Percentiles rank a stretch among this genome's conserved stretches.
Conservation (phyloP, 2,329 filamentous ascomycete genomes). For the Bipolaris oryzae region DNA sequence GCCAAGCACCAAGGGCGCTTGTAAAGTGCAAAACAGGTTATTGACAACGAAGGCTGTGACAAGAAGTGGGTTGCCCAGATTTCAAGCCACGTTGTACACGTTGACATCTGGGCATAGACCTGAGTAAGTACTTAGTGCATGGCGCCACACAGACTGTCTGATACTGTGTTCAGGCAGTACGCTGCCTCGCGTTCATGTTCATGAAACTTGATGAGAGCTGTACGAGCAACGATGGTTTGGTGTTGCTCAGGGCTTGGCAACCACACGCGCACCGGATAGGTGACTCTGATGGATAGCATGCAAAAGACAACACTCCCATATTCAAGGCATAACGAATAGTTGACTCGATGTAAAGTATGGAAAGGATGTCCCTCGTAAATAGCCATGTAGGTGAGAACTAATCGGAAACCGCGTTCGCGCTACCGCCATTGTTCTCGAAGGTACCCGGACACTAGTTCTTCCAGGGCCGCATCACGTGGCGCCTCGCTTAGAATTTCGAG, state of each 20-base stretch:
- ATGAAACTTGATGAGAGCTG: background rate
- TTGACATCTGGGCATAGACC: background rate
- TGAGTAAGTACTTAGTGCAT: background rate
- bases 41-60: background rate
- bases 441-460: constrained; percentile 14
- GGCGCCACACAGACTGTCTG: background rate
- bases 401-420: background rate
- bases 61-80: background rate
- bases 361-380: background rate
- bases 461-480: constrained; percentile 8
- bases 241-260: background rate
- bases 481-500: constrained; percentile 14
- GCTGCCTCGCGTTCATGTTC: background rate
- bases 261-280: background rate
- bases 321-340: too few relatives aligned
- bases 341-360: background rate
- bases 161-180: background rate
- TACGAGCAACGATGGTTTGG: background rate
- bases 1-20: background rate
- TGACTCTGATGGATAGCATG: background rate
- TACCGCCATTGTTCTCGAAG: background rate
- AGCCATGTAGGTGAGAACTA: background rate
- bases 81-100: background rate
- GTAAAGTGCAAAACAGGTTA: background rate
- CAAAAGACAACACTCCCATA: background rate